A percentile compares a stretch with the other conserved stretches of the same genome.
Conservation (phyloP, 2,329 filamentous ascomycete genomes). For the Aspergillus neoniger region DNA sequence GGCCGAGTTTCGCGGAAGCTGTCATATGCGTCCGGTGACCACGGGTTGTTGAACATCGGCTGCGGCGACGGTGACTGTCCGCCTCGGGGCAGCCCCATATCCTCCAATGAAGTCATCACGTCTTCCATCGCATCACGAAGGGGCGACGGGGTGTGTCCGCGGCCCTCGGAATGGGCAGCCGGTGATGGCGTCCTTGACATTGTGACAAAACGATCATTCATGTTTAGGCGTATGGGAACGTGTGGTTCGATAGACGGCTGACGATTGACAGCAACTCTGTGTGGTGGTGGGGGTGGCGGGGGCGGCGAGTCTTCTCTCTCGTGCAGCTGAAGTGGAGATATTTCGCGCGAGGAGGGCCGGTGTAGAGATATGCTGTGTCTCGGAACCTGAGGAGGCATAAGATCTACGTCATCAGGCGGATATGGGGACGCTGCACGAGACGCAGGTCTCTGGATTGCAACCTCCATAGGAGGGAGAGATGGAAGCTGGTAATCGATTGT, state of each 20-base stretch:
- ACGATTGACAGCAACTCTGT: constrained; percentile 59
- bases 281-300: constrained; percentile 80
- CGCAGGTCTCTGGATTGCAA: constrained; percentile 8
- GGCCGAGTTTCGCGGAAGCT: constrained; percentile 41
- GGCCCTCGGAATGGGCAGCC: constrained; percentile 59
- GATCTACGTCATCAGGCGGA: constrained; percentile 13
- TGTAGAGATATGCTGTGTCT: constrained; percentile 16
- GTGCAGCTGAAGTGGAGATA: constrained; percentile 39
- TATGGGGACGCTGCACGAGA: constrained; percentile 19
- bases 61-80: constrained; percentile 55
- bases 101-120: constrained; percentile 91
- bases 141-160: constrained; percentile 81
- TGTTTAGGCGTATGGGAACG: constrained; percentile 38
- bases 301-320: constrained; percentile 72
- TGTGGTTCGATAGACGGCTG: constrained; percentile 27
- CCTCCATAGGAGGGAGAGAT: constrained; percentile 10
- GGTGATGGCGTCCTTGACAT: constrained; percentile 53
- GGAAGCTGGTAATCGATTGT: constrained; percentile 8
- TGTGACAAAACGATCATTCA: constrained; percentile 44
- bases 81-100: constrained; percentile 69
- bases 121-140: constrained; percentile 95
- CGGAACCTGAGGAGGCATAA: constrained; percentile 15
- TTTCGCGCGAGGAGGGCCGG: constrained; percentile 23
- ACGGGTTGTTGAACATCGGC: constrained; percentile 63
- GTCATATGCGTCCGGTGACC: constrained; percentile 88